Evolutionary conservation across 352 stramenopile species (phyloP).

Genomic region (Pythium coloratum): DNA sequence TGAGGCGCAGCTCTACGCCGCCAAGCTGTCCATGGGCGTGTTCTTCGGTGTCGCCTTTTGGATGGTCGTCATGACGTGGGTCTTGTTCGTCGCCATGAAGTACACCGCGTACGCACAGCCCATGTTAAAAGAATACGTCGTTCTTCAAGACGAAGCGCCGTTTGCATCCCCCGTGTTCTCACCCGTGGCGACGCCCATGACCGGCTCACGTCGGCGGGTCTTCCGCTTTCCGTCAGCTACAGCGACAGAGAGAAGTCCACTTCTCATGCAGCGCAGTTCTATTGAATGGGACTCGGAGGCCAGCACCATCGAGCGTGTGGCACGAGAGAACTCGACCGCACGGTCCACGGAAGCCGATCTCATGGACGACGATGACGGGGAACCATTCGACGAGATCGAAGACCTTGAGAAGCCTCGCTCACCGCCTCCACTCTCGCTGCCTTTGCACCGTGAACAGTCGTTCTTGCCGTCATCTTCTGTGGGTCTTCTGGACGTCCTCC

Average conservation of each 20-base stretch:
- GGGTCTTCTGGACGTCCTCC: slow-evolving; percentile 40
- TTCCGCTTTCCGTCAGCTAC: slow-evolving; percentile 24
- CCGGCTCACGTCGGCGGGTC: slow-evolving; percentile 27
- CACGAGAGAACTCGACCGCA: slow-evolving; percentile 13
- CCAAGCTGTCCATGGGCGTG: slow-evolving; percentile 53
- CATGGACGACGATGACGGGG: slow-evolving; percentile 39
- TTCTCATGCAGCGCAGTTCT: slow-evolving; percentile 33
- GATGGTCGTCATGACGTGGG: slow-evolving; percentile 56
- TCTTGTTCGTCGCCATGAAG: slow-evolving; percentile 49
- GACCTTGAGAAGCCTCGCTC: slow-evolving; percentile 18
- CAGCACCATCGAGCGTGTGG: slow-evolving; percentile 27
- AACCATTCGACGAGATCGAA: slow-evolving; percentile 4
- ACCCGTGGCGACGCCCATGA: slow-evolving; percentile 42
- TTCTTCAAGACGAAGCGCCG: slow-evolving; percentile 67
- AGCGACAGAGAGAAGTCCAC: slow-evolving; percentile 40
- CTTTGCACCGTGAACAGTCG: slow-evolving; percentile 35
- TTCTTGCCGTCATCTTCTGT: slow-evolving; percentile 44
- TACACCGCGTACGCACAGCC: slow-evolving; percentile 61
- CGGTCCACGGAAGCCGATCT: slow-evolving; percentile 28
- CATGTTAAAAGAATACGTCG: slow-evolving; percentile 61
- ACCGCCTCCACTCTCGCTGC: slow-evolving; percentile 15
- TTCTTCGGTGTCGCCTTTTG: slow-evolving; percentile 68
- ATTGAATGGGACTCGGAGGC: slow-evolving; percentile 22
- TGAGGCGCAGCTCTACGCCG: slow-evolving; percentile 13
- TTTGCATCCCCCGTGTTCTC: slow-evolving; percentile 51